Percentiles rank a stretch among this genome's conserved stretches.
phyloP scores from a whole-genome alignment of 1,284 basidiomycete species.

The Ustilago shanxiensis region DNA sequence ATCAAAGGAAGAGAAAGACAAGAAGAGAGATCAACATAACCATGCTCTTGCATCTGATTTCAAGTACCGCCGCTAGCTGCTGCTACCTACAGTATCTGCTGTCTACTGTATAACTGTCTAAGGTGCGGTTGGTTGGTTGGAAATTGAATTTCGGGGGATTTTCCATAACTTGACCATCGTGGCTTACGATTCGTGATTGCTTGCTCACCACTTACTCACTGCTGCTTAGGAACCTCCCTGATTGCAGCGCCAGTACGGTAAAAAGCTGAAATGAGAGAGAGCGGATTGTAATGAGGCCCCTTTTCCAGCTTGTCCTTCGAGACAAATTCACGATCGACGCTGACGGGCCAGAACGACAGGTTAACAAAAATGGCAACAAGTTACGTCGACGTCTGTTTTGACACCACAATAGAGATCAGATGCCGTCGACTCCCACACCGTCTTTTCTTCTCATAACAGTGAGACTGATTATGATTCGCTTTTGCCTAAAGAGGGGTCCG shows the following conservation, averaged over 20 bases:
- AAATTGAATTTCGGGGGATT: slow-evolving; percentile 5
- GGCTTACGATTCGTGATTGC: no score
- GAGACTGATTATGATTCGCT: not conserved
- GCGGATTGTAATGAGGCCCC: not conserved
- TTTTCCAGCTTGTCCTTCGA: not conserved
- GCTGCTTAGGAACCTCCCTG: no score
- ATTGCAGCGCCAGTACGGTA: not conserved
- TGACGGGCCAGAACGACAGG: not conserved
- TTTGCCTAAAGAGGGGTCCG: slow-evolving; percentile 6
- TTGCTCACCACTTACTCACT: no score
- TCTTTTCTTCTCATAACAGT: no score
- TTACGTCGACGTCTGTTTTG: not conserved
- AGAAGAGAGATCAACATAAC: slow-evolving; percentile 1
- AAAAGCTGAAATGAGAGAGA: not conserved
- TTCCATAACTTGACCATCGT: not conserved
- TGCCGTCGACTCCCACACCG: not conserved
- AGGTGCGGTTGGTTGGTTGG: no score
- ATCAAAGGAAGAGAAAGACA: not conserved
- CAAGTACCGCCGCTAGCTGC: slow-evolving; percentile 1
- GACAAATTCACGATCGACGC: slow-evolving; percentile 14
- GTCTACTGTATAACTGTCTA: not conserved
- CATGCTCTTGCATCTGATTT: not conserved
- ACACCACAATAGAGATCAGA: not conserved
- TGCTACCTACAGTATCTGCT: no score
- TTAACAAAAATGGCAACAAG: not conserved